phyloP scores from a whole-genome alignment of 495 filamentous ascomycete species.

The Aspergillus cavernicola region DNA sequence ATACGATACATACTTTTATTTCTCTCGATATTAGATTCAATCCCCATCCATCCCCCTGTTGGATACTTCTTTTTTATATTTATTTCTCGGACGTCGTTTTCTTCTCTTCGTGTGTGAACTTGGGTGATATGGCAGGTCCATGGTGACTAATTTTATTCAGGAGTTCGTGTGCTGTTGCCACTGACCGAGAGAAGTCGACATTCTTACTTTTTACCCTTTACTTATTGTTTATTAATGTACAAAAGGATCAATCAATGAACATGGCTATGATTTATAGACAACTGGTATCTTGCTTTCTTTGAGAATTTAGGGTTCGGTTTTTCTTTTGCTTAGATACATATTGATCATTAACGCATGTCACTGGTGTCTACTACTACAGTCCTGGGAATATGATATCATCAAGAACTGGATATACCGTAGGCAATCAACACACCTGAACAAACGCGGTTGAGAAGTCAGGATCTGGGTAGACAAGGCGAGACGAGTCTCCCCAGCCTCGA shows the following conservation, averaged over 20 bases:
- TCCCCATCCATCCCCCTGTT: background rate
- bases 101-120: background rate
- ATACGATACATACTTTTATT: background rate
- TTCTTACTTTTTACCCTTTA: no score
- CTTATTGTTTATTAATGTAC: slow-evolving; percentile 8
- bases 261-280: slow-evolving; percentile 2
- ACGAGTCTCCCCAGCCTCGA: no score
- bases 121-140: slow-evolving; percentile 6
- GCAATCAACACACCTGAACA: no score
- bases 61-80: no score
- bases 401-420: no score
- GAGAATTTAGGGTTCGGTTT: background rate
- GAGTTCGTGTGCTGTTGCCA: background rate
- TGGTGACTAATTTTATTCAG: background rate
- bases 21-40: background rate
- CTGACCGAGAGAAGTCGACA: background rate
- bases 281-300: background rate
- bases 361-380: no score
- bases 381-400: no score
- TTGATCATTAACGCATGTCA: no score
- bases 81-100: background rate
- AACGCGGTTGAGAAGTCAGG: no score
- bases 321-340: background rate
- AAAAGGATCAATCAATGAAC: slow-evolving; percentile 3
- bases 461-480: no score